Evolutionary conservation across 208 protist genomes (phyloP).

Genomic region (Trypanosomatidae sp.): DNA sequence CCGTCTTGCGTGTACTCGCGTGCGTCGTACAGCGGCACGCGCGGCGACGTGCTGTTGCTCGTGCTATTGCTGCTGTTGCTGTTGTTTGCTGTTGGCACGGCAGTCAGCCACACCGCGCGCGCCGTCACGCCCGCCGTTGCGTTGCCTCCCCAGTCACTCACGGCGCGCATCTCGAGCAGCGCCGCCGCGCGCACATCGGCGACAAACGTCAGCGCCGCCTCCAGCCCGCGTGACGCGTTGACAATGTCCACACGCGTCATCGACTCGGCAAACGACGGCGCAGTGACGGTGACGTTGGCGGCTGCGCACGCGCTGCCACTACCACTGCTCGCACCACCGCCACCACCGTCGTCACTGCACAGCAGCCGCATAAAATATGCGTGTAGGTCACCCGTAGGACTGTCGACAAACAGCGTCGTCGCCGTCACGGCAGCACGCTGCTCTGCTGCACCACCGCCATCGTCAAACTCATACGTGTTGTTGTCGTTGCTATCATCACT

Average conservation of each 20-base stretch:
- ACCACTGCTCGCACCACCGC: too few relatives aligned
- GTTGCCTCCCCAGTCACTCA: constrained; percentile 4
- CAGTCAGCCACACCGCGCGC: constrained; percentile 10
- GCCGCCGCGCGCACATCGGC: constrained; percentile 12
- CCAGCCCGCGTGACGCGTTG: constrained; percentile 10
- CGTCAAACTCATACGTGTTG: too few relatives aligned
- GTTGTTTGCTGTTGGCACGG: too few relatives aligned
- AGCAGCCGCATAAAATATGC: constrained; percentile 5
- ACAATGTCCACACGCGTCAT: constrained; percentile 21
- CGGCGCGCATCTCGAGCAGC: neutral
- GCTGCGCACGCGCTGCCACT: neutral
- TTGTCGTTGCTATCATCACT: constrained; percentile 1
- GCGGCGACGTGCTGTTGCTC: too few relatives aligned
- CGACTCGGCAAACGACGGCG: neutral
- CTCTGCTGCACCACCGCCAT: too few relatives aligned
- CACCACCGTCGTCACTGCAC: too few relatives aligned
- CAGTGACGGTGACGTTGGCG: constrained; percentile 1
- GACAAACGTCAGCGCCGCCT: constrained; percentile 34
- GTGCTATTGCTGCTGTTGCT: too few relatives aligned
- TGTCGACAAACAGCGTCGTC: constrained; percentile 13
- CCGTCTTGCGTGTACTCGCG: constrained; percentile 22
- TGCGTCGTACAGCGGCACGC: constrained; percentile 24
- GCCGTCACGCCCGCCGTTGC: constrained; percentile 3
- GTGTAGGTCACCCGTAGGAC: constrained; percentile 5
- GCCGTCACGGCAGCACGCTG: too few relatives aligned